phyloP scores from a whole-genome alignment of 1,139 yeast species.

The Yamadazyma aaseri region DNA sequence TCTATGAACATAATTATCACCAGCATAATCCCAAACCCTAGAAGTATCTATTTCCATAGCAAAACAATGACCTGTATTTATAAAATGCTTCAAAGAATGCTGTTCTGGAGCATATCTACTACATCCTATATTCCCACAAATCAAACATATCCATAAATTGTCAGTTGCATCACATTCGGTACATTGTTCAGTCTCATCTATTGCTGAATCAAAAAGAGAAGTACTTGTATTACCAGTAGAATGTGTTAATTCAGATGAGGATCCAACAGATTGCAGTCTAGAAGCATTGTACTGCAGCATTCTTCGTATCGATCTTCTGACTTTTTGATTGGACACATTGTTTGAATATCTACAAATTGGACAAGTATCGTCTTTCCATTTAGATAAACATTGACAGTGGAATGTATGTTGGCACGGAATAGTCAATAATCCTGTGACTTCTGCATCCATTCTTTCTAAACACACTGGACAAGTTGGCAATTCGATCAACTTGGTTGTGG shows the following conservation, averaged over 20 bases:
- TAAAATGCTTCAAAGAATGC: slow-evolving; percentile 83
- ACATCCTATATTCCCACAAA: slow-evolving; percentile 50
- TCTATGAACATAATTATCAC: slow-evolving; percentile 88
- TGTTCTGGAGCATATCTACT: slow-evolving; percentile 72
- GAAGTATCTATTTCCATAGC: slow-evolving; percentile 87
- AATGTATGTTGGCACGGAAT: slow-evolving; percentile 93
- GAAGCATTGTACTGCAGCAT: slow-evolving; percentile 28
- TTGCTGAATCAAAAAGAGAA: slow-evolving; percentile 4
- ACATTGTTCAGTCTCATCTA: slow-evolving; percentile 29
- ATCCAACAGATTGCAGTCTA: slow-evolving; percentile 4
- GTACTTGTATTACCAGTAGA: slow-evolving; percentile 27
- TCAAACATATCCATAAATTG: slow-evolving; percentile 45
- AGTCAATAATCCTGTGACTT: slow-evolving; percentile 77
- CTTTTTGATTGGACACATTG: slow-evolving; percentile 35
- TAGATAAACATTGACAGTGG: slow-evolving; percentile 84
- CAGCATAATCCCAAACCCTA: slow-evolving; percentile 94
- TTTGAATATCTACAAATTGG: slow-evolving; percentile 87
- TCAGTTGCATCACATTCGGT: slow-evolving; percentile 31
- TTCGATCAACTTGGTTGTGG: slow-evolving; percentile 39
- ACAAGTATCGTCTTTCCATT: slow-evolving; percentile 90
- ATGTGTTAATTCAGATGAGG: too few species aligned
- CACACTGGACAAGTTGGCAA: slow-evolving; percentile 95
- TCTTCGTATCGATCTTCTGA: slow-evolving; percentile 34
- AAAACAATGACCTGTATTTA: slow-evolving; percentile 79
- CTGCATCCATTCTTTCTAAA: slow-evolving; percentile 83